A percentile compares a stretch with the other conserved stretches of the same genome.
Conservation (phyloP, 805 yeast genomes). For the Ogataea nakhonphanomensis region DNA sequence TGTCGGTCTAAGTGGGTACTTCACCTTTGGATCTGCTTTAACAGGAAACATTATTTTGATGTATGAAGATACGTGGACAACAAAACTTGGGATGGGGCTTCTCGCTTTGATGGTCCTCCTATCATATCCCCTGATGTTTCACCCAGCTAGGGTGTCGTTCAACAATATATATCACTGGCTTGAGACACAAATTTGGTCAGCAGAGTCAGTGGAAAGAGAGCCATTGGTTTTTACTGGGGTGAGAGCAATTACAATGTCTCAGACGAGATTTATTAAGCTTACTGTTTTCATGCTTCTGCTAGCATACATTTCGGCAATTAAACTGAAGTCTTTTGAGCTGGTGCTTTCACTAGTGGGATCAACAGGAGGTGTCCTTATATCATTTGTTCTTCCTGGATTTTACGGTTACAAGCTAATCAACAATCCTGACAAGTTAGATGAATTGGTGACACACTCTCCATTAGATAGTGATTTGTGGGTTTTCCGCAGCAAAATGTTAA, state of each 20-base stretch:
- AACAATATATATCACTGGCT: slow-evolving; percentile 61
- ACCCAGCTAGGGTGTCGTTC: slow-evolving; percentile 72
- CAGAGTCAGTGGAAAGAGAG: slow-evolving; percentile 1
- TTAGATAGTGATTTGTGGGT: slow-evolving; percentile 21
- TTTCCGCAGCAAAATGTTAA: slow-evolving; percentile 21
- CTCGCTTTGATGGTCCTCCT: slow-evolving; percentile 71
- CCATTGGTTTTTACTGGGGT: slow-evolving; percentile 6
- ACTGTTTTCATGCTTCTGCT: slow-evolving; percentile 44
- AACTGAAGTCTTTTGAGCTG: slow-evolving; percentile 61
- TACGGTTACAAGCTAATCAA: slow-evolving; percentile 62
- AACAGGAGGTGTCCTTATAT: slow-evolving; percentile 77
- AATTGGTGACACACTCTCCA: slow-evolving; percentile 22
- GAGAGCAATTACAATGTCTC: slow-evolving; percentile 43
- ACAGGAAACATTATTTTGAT: slow-evolving; percentile 66
- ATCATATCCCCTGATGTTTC: slow-evolving; percentile 76
- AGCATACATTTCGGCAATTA: slow-evolving; percentile 55
- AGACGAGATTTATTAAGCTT: slow-evolving; percentile 43
- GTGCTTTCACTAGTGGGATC: slow-evolving; percentile 76
- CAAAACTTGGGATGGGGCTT: slow-evolving; percentile 54
- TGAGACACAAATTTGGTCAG: not conserved
- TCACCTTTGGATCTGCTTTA: slow-evolving; percentile 66
- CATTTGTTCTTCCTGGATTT: slow-evolving; percentile 74
- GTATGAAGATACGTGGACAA: slow-evolving; percentile 52
- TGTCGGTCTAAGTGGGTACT: slow-evolving; percentile 68
- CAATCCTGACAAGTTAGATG: slow-evolving; percentile 14